These are phyloP conservation scores for Phyllostachys edulis DNA, from an alignment of 176 grass and related monocot genomes.

Conservation along the genomic window DNA sequence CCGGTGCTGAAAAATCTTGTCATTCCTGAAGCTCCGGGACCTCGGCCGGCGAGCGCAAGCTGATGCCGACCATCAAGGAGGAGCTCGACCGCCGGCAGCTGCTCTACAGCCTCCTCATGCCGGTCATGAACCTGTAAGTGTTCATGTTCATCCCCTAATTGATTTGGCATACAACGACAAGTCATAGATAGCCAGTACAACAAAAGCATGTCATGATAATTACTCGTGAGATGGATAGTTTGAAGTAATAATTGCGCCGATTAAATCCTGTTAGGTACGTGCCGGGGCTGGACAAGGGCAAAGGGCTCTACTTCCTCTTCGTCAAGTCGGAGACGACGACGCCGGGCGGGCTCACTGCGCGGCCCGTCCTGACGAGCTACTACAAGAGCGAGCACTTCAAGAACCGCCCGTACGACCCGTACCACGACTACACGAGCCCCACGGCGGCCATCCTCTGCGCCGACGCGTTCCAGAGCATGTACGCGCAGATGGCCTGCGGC, in stretches of 20 bases:
- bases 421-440: conserved; percentile 57
- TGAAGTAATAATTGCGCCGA: background rate
- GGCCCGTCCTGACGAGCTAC: conserved; percentile 62
- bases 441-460: conserved; percentile 61
- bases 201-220: background rate
- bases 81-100: conserved; percentile 60
- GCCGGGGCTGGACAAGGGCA: conserved; percentile 55
- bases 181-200: background rate
- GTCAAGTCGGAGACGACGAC: conserved; percentile 77
- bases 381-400: conserved; percentile 77
- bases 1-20: background rate
- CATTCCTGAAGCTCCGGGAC: conserved; percentile 47
- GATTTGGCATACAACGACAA: background rate
- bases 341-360: conserved; percentile 50
- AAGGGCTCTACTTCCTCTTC: conserved; percentile 76
- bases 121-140: conserved; percentile 66
- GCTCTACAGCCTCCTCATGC: conserved; percentile 63
- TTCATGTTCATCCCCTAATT: background rate
- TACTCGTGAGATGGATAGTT: background rate
- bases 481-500: conserved; percentile 67
- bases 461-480: conserved; percentile 75
- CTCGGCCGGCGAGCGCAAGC: conserved; percentile 63
- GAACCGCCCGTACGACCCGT: conserved; percentile 63
- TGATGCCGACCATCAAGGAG: conserved; percentile 64
- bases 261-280: conserved; percentile 38